Base-by-base conservation (phyloP, 805 yeast genomes). In the Metschnikowia hibisci region DNA sequence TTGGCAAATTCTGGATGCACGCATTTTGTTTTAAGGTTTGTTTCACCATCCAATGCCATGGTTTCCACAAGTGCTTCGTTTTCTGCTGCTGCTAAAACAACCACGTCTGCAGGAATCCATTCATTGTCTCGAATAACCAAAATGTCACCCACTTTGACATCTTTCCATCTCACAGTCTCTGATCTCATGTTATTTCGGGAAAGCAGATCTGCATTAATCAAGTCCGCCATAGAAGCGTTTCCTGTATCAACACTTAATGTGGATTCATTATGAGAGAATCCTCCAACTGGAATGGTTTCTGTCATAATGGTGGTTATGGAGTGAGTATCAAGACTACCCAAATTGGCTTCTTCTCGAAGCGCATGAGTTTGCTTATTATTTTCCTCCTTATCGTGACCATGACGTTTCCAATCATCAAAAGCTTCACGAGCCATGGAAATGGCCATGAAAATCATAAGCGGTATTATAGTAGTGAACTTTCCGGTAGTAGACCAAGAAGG, bases 401-500 rank as follows among this genome's bases (percentile, higher is more conserved):
- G 96, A 53, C 99, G 76, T 57, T 85, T 76, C 74, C 83, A 82
- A 65, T 93, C 99, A 62, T 93, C 99, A 62, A 74, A 90, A 0
- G 95, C 99, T 66, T 93, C 99, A 52, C 98, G 77, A 7, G 84
- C 77, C 65, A 91, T 89, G 0, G 98, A 87, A 22, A 93, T 86
- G 6, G 87, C 72, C 66, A 93, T 87, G 62, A 93, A 93, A 5
- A 93, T 76, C 62, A 82, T 67, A 44, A 93, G 71, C 2, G 99
- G 98, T 32, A 90, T 75, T 54, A 93, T 91, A 2, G 99, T 93
- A 3, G 98, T 93, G 59, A 81, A 88, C 10, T 89, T 84, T 46
- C 98, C 99, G 0, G 99, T 93, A 5, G 99, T 88, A 1, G 96
- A 87, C 97, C 96, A 93, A 2, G 89, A 80, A 0, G 99, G 98